A percentile compares a stretch with the other conserved stretches of the same genome.
phyloP scores from a whole-genome alignment of 2,329 filamentous ascomycete genomes.

The Fusarium gaditjirri region DNA sequence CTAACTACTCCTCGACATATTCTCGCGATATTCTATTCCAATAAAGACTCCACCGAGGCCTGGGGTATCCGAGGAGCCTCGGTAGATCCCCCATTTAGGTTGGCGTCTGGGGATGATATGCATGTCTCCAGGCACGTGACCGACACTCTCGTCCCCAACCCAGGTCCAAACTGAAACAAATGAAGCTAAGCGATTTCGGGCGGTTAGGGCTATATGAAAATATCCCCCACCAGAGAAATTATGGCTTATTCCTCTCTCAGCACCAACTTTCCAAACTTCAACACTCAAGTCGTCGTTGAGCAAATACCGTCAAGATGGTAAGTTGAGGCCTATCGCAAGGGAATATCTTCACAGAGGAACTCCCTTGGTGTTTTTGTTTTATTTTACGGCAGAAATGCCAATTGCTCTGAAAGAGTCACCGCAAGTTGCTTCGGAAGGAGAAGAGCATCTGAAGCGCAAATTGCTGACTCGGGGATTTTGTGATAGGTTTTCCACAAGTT shows the following conservation, averaged over 20 bases:
- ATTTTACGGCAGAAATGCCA: slow-evolving; percentile 57
- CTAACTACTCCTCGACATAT: neutral
- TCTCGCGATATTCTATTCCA: slow-evolving; percentile 10
- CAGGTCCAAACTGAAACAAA: slow-evolving; percentile 40
- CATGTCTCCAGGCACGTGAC: slow-evolving; percentile 38
- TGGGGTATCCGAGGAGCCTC: slow-evolving; percentile 39
- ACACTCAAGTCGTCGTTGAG: slow-evolving; percentile 56
- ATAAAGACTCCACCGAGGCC: slow-evolving; percentile 17
- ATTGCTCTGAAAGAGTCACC: slow-evolving; percentile 73
- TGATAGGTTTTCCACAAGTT: slow-evolving; percentile 88
- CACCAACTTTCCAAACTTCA: slow-evolving; percentile 51
- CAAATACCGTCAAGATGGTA: slow-evolving; percentile 74
- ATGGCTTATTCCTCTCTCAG: slow-evolving; percentile 37
- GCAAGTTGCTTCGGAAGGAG: slow-evolving; percentile 98
- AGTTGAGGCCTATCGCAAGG: slow-evolving; percentile 61
- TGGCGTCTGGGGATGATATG: slow-evolving; percentile 1
- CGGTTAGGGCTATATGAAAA: slow-evolving; percentile 56
- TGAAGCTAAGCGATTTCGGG: slow-evolving; percentile 36
- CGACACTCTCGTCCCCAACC: slow-evolving; percentile 54
- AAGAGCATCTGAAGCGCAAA: slow-evolving; percentile 92
- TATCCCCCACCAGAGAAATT: slow-evolving; percentile 54
- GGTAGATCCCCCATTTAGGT: slow-evolving; percentile 34
- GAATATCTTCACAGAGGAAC: slow-evolving; percentile 17
- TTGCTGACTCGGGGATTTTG: slow-evolving; percentile 91
- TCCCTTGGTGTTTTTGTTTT: slow-evolving; percentile 43